These are phyloP conservation scores for Clitocybe nebularis DNA, from an alignment of 1,284 basidiomycete species.

Conservation along the genomic window DNA sequence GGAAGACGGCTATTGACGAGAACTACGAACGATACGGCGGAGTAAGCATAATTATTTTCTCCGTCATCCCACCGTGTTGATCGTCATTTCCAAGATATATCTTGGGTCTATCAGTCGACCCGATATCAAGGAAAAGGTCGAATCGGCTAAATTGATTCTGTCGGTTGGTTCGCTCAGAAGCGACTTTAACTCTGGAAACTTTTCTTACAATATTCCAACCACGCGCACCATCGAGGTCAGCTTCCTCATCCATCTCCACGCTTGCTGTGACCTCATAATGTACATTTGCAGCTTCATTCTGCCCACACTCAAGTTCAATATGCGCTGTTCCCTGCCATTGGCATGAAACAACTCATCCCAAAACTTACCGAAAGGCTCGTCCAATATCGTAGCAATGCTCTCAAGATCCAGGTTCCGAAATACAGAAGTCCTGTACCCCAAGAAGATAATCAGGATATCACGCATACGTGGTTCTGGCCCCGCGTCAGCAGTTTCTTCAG, in stretches of 20 bases:
- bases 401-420: constrained; percentile 43
- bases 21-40: constrained; percentile 85
- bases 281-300: constrained; percentile 75
- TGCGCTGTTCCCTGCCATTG: constrained; percentile 58
- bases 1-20: constrained; percentile 82
- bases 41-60: constrained; percentile 39
- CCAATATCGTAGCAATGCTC: constrained; percentile 34
- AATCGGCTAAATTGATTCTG: constrained; percentile 80
- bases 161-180: constrained; percentile 78
- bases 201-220: constrained; percentile 68
- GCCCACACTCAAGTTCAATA: constrained; percentile 69
- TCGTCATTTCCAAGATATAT: constrained; percentile 56
- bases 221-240: constrained; percentile 59
- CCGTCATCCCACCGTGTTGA: constrained; percentile 1
- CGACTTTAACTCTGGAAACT: constrained; percentile 92
- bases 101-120: constrained; percentile 77
- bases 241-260: constrained; percentile 1
- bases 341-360: constrained; percentile 72
- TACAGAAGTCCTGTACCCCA: constrained; percentile 46
- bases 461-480: constrained; percentile 87
- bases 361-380: constrained; percentile 58
- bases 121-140: constrained; percentile 72
- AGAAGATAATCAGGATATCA: constrained; percentile 51
- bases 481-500: constrained; percentile 77
- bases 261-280: constrained; percentile 13